Conservation (phyloP, 371 early-diverging fungal genomes). For the Mortierella polycephala region DNA sequence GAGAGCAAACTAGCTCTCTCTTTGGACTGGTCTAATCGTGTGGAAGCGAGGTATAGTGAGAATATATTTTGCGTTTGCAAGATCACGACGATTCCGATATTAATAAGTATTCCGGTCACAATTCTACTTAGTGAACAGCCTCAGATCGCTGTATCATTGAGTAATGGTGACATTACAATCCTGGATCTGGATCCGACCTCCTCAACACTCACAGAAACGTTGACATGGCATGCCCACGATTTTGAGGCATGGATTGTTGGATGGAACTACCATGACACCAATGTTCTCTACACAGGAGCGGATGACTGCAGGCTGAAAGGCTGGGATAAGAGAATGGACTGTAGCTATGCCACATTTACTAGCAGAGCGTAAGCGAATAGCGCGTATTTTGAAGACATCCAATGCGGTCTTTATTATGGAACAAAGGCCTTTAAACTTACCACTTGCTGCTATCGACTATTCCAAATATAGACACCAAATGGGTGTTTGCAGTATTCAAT, state of each 20-base stretch:
- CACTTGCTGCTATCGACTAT: neutral
- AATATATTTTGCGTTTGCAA: neutral
- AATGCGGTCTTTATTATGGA: neutral
- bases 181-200: conserved; percentile 53
- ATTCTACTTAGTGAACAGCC: conserved; percentile 5
- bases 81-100: too few relatives aligned
- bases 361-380: conserved; percentile 59
- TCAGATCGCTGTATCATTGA: conserved; percentile 71
- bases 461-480: conserved; percentile 65
- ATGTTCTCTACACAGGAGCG: conserved; percentile 77
- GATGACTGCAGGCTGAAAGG: conserved; percentile 88
- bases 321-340: conserved; percentile 83
- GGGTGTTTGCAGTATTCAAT: conserved; percentile 91
- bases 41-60: conserved; percentile 38
- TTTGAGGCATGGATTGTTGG: conserved; percentile 94
- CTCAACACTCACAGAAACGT: conserved; percentile 48
- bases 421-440: too few relatives aligned
- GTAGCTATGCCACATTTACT: conserved; percentile 57
- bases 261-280: conserved; percentile 82
- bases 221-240: conserved; percentile 84
- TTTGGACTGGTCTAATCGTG: conserved; percentile 89
- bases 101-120: neutral
- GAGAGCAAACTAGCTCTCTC: conserved; percentile 79
- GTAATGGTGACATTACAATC: conserved; percentile 71
- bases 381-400: neutral